Evolutionary conservation across 192 early-diverging fungal genomes (phyloP).

Genomic region (Hyaloraphidium curvatum): DNA sequence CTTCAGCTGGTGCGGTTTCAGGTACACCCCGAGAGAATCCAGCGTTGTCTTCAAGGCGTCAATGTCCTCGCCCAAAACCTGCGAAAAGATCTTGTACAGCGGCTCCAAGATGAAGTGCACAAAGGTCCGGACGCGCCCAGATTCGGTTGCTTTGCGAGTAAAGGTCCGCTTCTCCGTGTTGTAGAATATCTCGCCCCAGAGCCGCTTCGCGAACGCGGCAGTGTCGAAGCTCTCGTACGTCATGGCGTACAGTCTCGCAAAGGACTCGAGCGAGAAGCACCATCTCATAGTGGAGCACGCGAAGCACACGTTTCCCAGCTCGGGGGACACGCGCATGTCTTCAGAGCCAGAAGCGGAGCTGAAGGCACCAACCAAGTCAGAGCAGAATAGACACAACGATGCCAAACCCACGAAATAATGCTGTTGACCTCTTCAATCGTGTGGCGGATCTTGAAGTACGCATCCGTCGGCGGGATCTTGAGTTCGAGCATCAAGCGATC

Average conservation of each 20-base stretch:
- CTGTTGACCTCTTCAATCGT: constrained; percentile 91
- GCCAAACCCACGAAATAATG: constrained; percentile 28
- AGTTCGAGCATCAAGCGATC: constrained; percentile 95
- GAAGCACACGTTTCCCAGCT: constrained; percentile 91
- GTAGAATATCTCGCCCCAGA: constrained; percentile 96
- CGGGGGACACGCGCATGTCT: constrained; percentile 65
- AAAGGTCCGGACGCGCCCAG: constrained; percentile 48
- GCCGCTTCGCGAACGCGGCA: constrained; percentile 65
- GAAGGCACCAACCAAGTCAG: not conserved
- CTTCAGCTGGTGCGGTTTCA: constrained; percentile 54
- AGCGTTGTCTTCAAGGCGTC: constrained; percentile 47
- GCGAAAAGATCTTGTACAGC: constrained; percentile 81
- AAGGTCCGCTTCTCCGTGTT: constrained; percentile 63
- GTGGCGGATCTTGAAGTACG: constrained; percentile 89
- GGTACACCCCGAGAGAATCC: constrained; percentile 53
- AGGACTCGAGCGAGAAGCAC: constrained; percentile 81
- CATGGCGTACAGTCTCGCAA: constrained; percentile 76
- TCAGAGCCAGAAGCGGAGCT: constrained; percentile 19
- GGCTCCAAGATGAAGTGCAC: constrained; percentile 93
- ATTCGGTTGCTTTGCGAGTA: constrained; percentile 39
- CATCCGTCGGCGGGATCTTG: constrained; percentile 86
- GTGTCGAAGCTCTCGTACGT: constrained; percentile 46
- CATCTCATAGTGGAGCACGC: constrained; percentile 74
- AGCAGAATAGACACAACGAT: constrained; percentile 8
- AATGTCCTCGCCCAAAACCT: constrained; percentile 26